Base-by-base conservation (phyloP, 2,329 filamentous ascomycete species). In the Penicillium sp. region DNA sequence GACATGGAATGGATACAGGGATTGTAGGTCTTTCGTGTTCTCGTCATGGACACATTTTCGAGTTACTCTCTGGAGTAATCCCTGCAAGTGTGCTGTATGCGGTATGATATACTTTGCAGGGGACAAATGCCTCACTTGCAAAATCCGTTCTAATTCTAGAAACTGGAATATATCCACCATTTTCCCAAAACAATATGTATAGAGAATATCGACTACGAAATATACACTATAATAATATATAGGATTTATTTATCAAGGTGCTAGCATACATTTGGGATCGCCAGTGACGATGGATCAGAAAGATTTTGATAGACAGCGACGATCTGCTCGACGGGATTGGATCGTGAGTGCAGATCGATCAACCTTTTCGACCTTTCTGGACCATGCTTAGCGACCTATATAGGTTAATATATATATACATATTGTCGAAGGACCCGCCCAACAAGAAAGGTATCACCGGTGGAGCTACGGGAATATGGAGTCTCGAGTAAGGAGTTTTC, bases 241-340 rank as follows among this genome's bases (percentile, higher is more conserved):
- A 22, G 22, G 22, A 22, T 22, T 22, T 22, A 22, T 22, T 22
- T 22, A 22, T 3, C 30, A 30, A 30, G 11, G 28, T 30, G 28
- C 28, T 30, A 30, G 28, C 4, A 11, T 30, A 30, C 28, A 30
- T 30, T 30, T 30, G 28, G 28, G 28, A 30, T 49, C 46, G n/a
- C 16, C 35, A 22, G 26, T 16, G 30, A 28, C 26, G n/a, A 17
- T 30, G 22, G 25, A 16, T 5, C 43, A 19, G n/a, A 33, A 44
- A 42, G 19, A 44, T 6, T n/a, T 37, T 17, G n/a, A 45, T 4
- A 26, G 31, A 45, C 22, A 44, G 40, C 17, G 51, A 50, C 11
- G 38, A 44, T 55, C 46, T 42, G 17, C 17, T 41, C 1, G 17
- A 42, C 10, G 12, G 43, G 46, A 50, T 44, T 55, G 46, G 52